phyloP scores from a whole-genome alignment of 192 early-diverging fungal genomes.

The Allomyces macrogynus region DNA sequence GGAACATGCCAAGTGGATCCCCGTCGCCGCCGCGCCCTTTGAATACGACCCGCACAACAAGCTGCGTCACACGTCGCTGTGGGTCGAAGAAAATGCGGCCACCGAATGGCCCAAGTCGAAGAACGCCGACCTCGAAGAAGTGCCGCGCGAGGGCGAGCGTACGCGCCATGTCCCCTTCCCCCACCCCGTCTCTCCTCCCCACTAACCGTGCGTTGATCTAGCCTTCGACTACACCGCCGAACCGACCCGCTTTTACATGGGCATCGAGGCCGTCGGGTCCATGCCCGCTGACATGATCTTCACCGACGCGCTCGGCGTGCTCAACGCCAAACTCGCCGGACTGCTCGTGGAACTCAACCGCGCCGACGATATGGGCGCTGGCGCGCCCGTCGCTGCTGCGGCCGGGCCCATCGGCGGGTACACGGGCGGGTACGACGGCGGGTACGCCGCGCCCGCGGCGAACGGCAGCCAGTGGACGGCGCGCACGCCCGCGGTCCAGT shows the following conservation, averaged over 20 bases:
- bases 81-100: constrained; percentile 70
- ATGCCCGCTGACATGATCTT: constrained; percentile 52
- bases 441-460: no score
- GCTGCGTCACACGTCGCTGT: constrained; percentile 72
- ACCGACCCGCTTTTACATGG: constrained; percentile 57
- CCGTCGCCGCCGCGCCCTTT: constrained; percentile 68
- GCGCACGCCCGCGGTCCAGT: no score
- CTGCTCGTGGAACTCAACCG: constrained; percentile 40
- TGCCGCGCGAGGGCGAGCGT: constrained; percentile 8
- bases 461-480: no score
- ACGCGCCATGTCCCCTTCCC: constrained; percentile 17
- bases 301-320: constrained; percentile 38
- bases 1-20: constrained; percentile 95
- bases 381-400: not conserved
- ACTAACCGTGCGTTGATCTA: not conserved
- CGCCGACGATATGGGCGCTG: not conserved
- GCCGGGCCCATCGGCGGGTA: not conserved
- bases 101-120: constrained; percentile 62
- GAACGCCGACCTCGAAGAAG: constrained; percentile 27
- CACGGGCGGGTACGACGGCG: no score
- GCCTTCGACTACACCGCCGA: constrained; percentile 63
- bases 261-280: constrained; percentile 55
- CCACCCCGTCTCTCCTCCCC: no score
- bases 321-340: constrained; percentile 51
- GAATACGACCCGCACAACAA: constrained; percentile 97